Percentiles rank a stretch among this genome's conserved stretches.
Conservation (phyloP, 2,329 filamentous ascomycete species). For the Cercospora brassicicola region DNA sequence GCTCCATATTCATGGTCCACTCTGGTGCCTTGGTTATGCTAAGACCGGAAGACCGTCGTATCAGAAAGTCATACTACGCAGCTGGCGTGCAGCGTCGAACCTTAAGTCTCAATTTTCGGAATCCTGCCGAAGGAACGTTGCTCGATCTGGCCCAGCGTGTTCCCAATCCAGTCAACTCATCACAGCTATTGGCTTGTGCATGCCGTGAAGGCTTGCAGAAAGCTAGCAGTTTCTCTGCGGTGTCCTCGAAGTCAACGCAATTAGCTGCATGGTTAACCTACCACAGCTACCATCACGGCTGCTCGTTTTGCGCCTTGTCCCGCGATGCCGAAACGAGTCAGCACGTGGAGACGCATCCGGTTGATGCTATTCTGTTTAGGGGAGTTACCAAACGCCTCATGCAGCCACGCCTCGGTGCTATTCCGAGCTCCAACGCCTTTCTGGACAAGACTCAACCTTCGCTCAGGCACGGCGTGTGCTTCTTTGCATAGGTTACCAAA, state of each 20-base stretch:
- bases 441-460: background rate
- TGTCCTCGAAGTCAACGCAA: background rate
- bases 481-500: background rate
- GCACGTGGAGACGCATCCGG: background rate
- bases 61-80: background rate
- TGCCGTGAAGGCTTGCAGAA: background rate
- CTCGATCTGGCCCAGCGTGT: background rate
- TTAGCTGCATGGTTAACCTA: background rate
- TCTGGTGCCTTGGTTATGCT: background rate
- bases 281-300: background rate
- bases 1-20: background rate
- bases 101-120: background rate
- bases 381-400: background rate
- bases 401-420: slow-evolving; percentile 1
- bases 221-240: background rate
- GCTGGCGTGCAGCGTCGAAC: background rate
- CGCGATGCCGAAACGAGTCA: background rate
- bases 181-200: background rate
- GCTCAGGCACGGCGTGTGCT: background rate
- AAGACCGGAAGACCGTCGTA: background rate
- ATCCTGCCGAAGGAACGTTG: background rate
- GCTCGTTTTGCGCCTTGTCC: background rate
- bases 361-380: background rate
- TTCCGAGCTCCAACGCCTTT: background rate
- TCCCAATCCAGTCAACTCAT: background rate